Conservation (phyloP, 1,284 basidiomycete species). For the Cystobasidiaceae sp. region DNA sequence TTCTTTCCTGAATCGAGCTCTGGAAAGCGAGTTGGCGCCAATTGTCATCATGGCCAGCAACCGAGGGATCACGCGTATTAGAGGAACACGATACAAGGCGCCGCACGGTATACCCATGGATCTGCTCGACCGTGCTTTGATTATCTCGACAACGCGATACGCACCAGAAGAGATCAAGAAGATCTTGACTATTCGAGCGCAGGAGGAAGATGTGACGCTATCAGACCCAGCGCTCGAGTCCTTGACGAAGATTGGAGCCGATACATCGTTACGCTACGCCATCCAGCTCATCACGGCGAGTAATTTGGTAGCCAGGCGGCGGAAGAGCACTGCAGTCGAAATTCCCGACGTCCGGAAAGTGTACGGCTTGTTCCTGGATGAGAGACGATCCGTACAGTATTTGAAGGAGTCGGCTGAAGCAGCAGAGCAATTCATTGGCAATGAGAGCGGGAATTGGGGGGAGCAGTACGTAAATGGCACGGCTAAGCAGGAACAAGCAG, state of each 20-base stretch:
- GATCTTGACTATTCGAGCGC: conserved; percentile 86
- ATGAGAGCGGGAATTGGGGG: conserved; percentile 6
- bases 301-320: conserved; percentile 47
- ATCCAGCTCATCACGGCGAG: conserved; percentile 51
- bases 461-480: conserved; percentile 15
- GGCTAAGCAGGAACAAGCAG: neutral
- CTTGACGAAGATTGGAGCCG: conserved; percentile 55
- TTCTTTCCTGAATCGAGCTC: conserved; percentile 92
- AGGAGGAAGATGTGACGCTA: conserved; percentile 93
- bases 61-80: conserved; percentile 86
- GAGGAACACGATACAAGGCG: conserved; percentile 88
- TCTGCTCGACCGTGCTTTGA: conserved; percentile 87
- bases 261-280: conserved; percentile 48
- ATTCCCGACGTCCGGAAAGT: conserved; percentile 49
- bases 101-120: conserved; percentile 95
- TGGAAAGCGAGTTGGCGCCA: conserved; percentile 88
- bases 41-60: conserved; percentile 98
- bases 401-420: conserved; percentile 55
- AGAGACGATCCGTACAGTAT: conserved; percentile 90
- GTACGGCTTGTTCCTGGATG: conserved; percentile 71
- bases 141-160: conserved; percentile 92
- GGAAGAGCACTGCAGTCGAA: conserved; percentile 48
- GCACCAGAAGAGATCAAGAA: conserved; percentile 74
- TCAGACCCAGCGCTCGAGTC: conserved; percentile 75
- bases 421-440: conserved; percentile 24